Evolutionary conservation across 371 early-diverging fungal species (phyloP).

Genomic region (Choanephora cucurbitarum): DNA sequence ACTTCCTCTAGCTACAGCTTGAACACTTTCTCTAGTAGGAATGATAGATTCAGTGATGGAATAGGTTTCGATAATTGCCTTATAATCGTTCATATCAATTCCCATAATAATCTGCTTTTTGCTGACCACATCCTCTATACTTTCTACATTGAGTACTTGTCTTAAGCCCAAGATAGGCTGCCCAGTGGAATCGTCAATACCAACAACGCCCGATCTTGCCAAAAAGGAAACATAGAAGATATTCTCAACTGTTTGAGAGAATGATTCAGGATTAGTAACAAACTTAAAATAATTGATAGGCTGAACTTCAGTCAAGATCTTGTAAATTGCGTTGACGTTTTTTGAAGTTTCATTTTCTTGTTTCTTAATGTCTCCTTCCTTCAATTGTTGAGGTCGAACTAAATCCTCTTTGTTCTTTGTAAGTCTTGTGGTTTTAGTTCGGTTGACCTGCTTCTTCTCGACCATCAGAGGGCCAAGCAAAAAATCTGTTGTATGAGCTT

Average conservation of each 20-base stretch:
- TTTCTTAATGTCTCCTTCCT: constrained; percentile 71
- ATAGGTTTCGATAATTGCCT: constrained; percentile 69
- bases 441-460: constrained; percentile 60
- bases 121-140: constrained; percentile 59
- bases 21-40: constrained; percentile 9
- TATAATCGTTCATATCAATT: constrained; percentile 72
- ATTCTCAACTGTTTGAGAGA: constrained; percentile 93
- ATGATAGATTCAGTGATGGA: constrained; percentile 41
- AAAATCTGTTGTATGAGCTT: constrained; percentile 70
- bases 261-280: constrained; percentile 88
- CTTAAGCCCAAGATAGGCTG: constrained; percentile 65
- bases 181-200: constrained; percentile 70
- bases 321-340: constrained; percentile 70
- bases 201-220: constrained; percentile 80
- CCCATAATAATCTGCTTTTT: constrained; percentile 88
- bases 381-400: constrained; percentile 49
- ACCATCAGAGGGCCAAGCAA: constrained; percentile 75
- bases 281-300: constrained; percentile 82
- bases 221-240: constrained; percentile 93
- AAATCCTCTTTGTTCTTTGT: constrained; percentile 48
- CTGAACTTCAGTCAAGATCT: constrained; percentile 57
- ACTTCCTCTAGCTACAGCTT: neutral
- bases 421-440: constrained; percentile 24
- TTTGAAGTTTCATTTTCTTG: constrained; percentile 90
- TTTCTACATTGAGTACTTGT: constrained; percentile 63